Evolutionary conservation across 148 eudicot genomes (phyloP), one percentile per base, ranked within the genome.

Genomic region (Rhododendron kiyosumense): DNA sequence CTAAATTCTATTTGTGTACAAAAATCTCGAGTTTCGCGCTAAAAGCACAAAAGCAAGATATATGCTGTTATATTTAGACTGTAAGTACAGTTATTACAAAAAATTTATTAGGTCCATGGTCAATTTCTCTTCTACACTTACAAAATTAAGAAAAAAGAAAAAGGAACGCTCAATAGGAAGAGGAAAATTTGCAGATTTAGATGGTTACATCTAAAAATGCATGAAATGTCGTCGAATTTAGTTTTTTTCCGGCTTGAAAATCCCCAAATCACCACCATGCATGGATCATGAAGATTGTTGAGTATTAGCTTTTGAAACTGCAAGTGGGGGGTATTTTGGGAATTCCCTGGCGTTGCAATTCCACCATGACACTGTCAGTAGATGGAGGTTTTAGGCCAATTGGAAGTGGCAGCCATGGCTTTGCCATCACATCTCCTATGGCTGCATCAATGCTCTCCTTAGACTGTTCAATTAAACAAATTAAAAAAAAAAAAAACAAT

Each of bases 351-450:
- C 94, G 95, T 84, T 94, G 96, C 26, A 96, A 91, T 81, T 94
- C 98, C 80, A 83, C 93, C 91, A 96, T 14, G n/a, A 96, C 99
- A 69, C 94, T 87, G 81, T 94, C 99, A 17, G 88, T 73, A 1
- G 95, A 91, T 28, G 99, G 99, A 69, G 99, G 95, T 85, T 94
- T 96, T 34, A 96, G 86, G 15, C 99, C 99, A 6, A 96, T 90
- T 3, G 99, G 99, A 46, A 96, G 94, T 38, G 99, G 99, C 84
- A 88, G 90, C 94, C 94, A 94, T 73, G 99, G 99, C 90, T 94
- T 93, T 5, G 98, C 78, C 89, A 96, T 84, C 32, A 89, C 98
- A 69, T 96, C 98, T 88, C 92, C 99, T 3, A 96, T 92, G 7
- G 92, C 98, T 75, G 94, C 94, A 88, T 96, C 99, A 57, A 96